Conservation (phyloP, 2,329 filamentous ascomycete species). For the Claviceps sp. region DNA sequence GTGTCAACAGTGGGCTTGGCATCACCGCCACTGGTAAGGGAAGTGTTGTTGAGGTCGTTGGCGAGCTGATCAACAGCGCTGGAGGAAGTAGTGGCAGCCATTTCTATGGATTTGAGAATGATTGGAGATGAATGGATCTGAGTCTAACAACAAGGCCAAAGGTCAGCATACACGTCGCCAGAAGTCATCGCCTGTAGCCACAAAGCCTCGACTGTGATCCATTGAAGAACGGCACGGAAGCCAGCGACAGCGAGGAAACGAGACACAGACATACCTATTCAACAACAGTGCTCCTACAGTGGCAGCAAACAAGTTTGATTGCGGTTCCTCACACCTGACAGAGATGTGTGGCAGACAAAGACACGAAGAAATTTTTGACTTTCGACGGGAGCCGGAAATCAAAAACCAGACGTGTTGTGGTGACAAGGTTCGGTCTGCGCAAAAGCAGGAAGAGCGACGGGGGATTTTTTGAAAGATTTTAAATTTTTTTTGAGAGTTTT, state of each 20-base stretch:
- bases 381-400: slow-evolving; percentile 7
- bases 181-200: neutral
- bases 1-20: slow-evolving; percentile 62
- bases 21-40: slow-evolving; percentile 55
- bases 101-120: slow-evolving; percentile 24
- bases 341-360: slow-evolving; percentile 3
- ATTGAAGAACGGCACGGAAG: no score
- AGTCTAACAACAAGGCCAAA: neutral
- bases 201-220: slow-evolving; percentile 2
- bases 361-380: slow-evolving; percentile 1
- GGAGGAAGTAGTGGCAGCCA: slow-evolving; percentile 46
- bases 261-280: slow-evolving; percentile 2
- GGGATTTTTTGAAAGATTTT: slow-evolving; percentile 46
- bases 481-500: slow-evolving; percentile 47
- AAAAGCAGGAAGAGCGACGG: slow-evolving; percentile 23
- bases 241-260: neutral
- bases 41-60: slow-evolving; percentile 60
- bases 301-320: neutral
- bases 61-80: slow-evolving; percentile 67
- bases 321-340: neutral
- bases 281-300: slow-evolving; percentile 1
- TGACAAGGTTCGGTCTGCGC: slow-evolving; percentile 15
- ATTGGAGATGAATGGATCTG: slow-evolving; percentile 6
- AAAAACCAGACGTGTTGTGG: slow-evolving; percentile 7
- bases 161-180: slow-evolving; percentile 1